Conservation (phyloP, 2,329 filamentous ascomycete genomes). For the Aspergillus glaucus region DNA sequence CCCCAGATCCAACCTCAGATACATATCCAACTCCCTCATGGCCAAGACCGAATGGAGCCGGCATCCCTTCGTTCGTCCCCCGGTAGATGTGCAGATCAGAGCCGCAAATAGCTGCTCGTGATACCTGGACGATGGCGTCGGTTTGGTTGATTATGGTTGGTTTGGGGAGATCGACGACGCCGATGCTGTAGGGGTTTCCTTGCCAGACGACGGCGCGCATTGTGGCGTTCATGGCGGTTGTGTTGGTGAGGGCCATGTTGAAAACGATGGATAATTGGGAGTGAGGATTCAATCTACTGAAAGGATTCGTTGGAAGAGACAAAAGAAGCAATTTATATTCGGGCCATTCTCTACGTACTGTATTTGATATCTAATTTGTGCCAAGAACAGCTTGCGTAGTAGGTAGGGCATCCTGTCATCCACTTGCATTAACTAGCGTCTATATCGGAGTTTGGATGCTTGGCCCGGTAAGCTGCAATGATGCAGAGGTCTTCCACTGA, state of each 20-base stretch:
- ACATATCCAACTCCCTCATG: conserved; percentile 17
- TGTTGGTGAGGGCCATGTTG: neutral
- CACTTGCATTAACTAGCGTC: neutral
- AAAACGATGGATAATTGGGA: neutral
- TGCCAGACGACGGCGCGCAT: conserved; percentile 26
- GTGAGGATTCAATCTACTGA: neutral
- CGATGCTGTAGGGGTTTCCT: conserved; percentile 20
- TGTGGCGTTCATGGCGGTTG: conserved; percentile 6
- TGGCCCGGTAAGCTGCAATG: neutral
- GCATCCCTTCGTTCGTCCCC: conserved; percentile 14
- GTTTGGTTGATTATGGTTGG: conserved; percentile 15
- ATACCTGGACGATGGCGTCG: conserved; percentile 34
- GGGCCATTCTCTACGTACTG: neutral
- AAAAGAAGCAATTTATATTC: neutral
- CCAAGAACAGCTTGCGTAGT: too few relatives aligned
- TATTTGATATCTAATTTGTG: neutral
- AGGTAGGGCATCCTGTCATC: neutral
- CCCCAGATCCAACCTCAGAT: conserved; percentile 9
- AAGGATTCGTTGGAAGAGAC: too few relatives aligned
- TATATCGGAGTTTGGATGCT: neutral
- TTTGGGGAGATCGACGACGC: conserved; percentile 16
- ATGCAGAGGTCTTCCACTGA: neutral
- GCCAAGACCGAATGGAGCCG: conserved; percentile 15
- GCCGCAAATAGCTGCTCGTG: conserved; percentile 31
- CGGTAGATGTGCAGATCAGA: conserved; percentile 32